Percentiles rank a stretch among this genome's conserved stretches.
Evolutionary conservation across 192 early-diverging fungal genomes (phyloP).

Genomic region (Coemansia sp.): DNA sequence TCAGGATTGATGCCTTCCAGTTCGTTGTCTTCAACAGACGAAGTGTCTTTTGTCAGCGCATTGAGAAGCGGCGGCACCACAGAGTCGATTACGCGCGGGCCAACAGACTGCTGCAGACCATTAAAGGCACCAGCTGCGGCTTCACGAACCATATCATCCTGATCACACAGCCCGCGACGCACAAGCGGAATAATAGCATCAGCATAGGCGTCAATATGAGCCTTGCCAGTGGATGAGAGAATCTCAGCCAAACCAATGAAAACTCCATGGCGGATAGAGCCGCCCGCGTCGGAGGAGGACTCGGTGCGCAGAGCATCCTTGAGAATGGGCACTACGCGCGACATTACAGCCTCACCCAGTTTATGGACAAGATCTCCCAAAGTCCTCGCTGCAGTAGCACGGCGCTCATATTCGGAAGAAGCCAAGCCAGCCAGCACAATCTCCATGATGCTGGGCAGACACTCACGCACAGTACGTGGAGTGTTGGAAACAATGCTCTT

Average conservation of each 20-base stretch:
- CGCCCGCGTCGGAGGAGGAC: slow-evolving; percentile 49
- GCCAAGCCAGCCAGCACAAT: slow-evolving; percentile 83
- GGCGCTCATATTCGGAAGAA: slow-evolving; percentile 71
- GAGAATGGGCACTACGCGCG: slow-evolving; percentile 89
- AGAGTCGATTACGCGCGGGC: slow-evolving; percentile 89
- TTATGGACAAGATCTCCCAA: slow-evolving; percentile 93
- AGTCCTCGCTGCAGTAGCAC: slow-evolving; percentile 84
- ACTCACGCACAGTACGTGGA: slow-evolving; percentile 94
- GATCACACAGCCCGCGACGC: slow-evolving; percentile 80
- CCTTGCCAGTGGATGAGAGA: slow-evolving; percentile 78
- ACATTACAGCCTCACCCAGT: slow-evolving; percentile 86
- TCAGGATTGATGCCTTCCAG: slow-evolving; percentile 34
- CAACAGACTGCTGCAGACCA: slow-evolving; percentile 85
- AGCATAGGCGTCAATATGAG: slow-evolving; percentile 80
- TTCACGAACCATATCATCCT: slow-evolving; percentile 81
- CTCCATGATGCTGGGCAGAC: slow-evolving; percentile 86
- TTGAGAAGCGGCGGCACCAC: slow-evolving; percentile 87
- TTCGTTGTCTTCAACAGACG: slow-evolving; percentile 5
- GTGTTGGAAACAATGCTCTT: slow-evolving; percentile 94
- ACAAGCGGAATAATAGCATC: slow-evolving; percentile 82
- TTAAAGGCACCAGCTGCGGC: slow-evolving; percentile 93
- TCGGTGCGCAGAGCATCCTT: slow-evolving; percentile 64
- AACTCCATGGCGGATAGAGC: slow-evolving; percentile 80
- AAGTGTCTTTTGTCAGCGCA: slow-evolving; percentile 58
- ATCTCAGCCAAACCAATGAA: slow-evolving; percentile 92